Evolutionary conservation across 164 flowering plant genomes (phyloP), one percentile per base, ranked within the genome.

Genomic region (Paratinospora sagittata): DNA sequence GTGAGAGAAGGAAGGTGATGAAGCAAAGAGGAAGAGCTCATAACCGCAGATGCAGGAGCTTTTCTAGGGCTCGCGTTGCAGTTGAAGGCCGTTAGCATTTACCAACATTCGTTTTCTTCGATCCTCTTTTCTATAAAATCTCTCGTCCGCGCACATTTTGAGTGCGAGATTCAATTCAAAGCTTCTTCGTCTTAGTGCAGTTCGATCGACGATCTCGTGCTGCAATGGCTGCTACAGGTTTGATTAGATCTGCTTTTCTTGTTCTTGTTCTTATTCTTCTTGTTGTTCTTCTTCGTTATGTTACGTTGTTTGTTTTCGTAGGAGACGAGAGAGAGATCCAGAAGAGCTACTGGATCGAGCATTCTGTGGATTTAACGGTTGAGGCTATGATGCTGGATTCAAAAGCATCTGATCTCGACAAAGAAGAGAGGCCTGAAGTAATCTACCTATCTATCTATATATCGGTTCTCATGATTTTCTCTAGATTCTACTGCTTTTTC

Each of bases 331-430:
- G 98, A 8, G 82, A 87, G 65, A 21, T 82, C 12, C 92, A 89
- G 70, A 95, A 92, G 87, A 88, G 63, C 55, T 95, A 92, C 79
- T 95, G 97, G 98, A 77, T 77, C 16, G 96, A 95, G 77, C 97
- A 95, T 69, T 86, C 97, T 9, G 77, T 63, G 6, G 90, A 89
- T 39, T 81, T 90, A 57, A 89, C 94, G 0, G 85, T 95, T 49
- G 97, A 95, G 71, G 89, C 97, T 19, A 95, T 92, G 99, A 95
- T 95, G 99, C 97, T 92, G 36, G 97, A 95, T 77, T 92, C 97
- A 70, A 85, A 85, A 72, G 97, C 99, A 19, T 67, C 90, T 23
- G 97, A 95, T 76, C 97, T 95, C 43, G 99, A 95, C 84, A 95
- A 92, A 76, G 97, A 89, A 80, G 98, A 95, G 80, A 83, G 97